Conservation (phyloP, 352 stramenopile species). For the Phytopythium montanum region DNA sequence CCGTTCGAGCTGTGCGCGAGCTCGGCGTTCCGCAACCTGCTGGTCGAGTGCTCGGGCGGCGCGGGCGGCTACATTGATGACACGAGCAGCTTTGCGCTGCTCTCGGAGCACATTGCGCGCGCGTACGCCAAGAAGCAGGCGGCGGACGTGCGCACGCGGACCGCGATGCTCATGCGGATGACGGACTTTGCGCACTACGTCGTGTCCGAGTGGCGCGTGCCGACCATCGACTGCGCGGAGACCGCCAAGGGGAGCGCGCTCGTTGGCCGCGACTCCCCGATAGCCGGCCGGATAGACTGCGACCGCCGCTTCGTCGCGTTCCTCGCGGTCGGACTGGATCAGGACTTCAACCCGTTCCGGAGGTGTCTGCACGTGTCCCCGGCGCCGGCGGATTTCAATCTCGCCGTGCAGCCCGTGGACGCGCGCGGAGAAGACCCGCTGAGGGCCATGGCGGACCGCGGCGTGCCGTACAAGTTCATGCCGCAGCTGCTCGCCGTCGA, state of each 20-base stretch:
- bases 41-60: constrained; percentile 52
- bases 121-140: constrained; percentile 54
- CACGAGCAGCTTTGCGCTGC: constrained; percentile 30
- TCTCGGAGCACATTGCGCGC: constrained; percentile 42
- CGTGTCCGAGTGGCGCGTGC: constrained; percentile 40
- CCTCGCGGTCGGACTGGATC: constrained; percentile 58
- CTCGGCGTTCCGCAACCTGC: constrained; percentile 48
- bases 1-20: constrained; percentile 66
- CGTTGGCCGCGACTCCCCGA: not conserved
- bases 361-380: constrained; percentile 54
- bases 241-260: not conserved
- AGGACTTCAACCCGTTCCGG: constrained; percentile 61
- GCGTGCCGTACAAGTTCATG: constrained; percentile 40
- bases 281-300: not conserved
- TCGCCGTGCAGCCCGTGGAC: not conserved
- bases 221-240: not conserved
- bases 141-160: constrained; percentile 39
- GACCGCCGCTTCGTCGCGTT: constrained; percentile 30
- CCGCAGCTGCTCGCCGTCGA: constrained; percentile 46
- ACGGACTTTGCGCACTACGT: constrained; percentile 59
- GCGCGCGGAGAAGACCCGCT: constrained; percentile 26
- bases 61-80: constrained; percentile 30
- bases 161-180: constrained; percentile 51
- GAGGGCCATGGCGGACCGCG: constrained; percentile 28
- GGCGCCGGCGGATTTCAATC: not conserved